phyloP scores from a whole-genome alignment of 208 protist genomes.

The Trypanosoma platydactyli region DNA sequence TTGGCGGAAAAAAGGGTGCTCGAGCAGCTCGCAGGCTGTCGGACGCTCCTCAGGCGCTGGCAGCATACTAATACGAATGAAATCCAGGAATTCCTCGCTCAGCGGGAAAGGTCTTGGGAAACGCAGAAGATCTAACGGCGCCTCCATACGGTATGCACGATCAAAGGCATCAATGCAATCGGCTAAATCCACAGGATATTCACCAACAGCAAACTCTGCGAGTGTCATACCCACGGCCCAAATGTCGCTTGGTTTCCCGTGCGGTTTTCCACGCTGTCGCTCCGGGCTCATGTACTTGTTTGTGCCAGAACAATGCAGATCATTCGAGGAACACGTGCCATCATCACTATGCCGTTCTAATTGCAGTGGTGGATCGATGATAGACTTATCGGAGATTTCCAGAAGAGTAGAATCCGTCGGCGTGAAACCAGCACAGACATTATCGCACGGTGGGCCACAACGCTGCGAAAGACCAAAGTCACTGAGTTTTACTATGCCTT shows the following conservation, averaged over 20 bases:
- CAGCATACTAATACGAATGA: conserved; percentile 65
- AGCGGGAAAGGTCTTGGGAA: conserved; percentile 44
- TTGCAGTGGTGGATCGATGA: no score
- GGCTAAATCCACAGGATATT: conserved; percentile 73
- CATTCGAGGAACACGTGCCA: not conserved
- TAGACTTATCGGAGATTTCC: no score
- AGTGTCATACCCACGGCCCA: conserved; percentile 90
- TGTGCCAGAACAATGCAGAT: conserved; percentile 74
- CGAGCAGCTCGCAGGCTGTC: conserved; percentile 78
- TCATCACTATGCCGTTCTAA: no score
- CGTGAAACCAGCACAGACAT: not conserved
- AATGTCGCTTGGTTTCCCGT: conserved; percentile 82
- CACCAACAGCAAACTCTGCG: conserved; percentile 82
- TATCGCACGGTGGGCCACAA: conserved; percentile 23
- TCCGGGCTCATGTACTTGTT: conserved; percentile 91
- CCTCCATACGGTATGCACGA: conserved; percentile 40
- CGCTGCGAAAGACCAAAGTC: conserved; percentile 94
- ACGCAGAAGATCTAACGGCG: conserved; percentile 40
- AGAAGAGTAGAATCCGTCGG: no score
- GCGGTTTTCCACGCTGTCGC: conserved; percentile 72
- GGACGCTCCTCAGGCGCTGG: conserved; percentile 58
- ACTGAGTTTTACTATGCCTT: conserved; percentile 94
- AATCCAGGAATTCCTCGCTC: conserved; percentile 64
- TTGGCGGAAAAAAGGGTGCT: conserved; percentile 89
- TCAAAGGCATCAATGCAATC: conserved; percentile 74